Evolutionary conservation across 2,329 filamentous ascomycete species (phyloP).

Genomic region (Arthrobotrys pseudoclavata): DNA sequence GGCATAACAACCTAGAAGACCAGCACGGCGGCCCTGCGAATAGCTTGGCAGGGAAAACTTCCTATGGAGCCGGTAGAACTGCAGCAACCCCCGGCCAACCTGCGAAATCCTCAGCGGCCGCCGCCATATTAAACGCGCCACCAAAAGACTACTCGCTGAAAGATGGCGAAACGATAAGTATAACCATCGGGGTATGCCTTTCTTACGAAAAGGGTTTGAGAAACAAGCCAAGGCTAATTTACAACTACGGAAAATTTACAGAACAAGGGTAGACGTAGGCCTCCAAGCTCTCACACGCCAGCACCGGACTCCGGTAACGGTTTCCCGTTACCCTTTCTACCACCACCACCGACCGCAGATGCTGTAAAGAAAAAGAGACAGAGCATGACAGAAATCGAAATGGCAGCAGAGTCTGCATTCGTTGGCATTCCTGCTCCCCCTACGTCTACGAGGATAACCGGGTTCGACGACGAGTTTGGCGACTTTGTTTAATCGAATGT

Average conservation of each 20-base stretch:
- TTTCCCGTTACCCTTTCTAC: conserved; percentile 80
- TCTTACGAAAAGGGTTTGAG: background rate
- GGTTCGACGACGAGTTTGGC: conserved; percentile 89
- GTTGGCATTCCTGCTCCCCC: conserved; percentile 64
- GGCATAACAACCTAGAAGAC: conserved; percentile 68
- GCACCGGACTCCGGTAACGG: conserved; percentile 68
- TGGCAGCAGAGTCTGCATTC: conserved; percentile 46
- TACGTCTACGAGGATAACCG: conserved; percentile 73
- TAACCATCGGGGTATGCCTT: conserved; percentile 77
- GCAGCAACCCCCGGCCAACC: conserved; percentile 35
- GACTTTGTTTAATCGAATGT: conserved; percentile 75
- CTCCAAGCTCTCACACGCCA: conserved; percentile 59
- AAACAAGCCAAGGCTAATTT: background rate
- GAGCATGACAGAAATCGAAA: conserved; percentile 67
- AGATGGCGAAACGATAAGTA: conserved; percentile 88
- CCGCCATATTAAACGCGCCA: conserved; percentile 31
- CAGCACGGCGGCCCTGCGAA: conserved; percentile 63
- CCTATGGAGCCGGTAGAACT: conserved; percentile 65
- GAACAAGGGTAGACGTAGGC: conserved; percentile 63
- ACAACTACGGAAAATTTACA: conserved; percentile 28
- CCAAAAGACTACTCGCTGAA: conserved; percentile 84
- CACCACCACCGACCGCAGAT: conserved; percentile 76
- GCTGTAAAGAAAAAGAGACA: conserved; percentile 74
- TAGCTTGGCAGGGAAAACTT: conserved; percentile 62
- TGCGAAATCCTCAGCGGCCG: conserved; percentile 13